phyloP scores from a whole-genome alignment of 768 basidiomycete genomes.

The Hericium erinaceus region DNA sequence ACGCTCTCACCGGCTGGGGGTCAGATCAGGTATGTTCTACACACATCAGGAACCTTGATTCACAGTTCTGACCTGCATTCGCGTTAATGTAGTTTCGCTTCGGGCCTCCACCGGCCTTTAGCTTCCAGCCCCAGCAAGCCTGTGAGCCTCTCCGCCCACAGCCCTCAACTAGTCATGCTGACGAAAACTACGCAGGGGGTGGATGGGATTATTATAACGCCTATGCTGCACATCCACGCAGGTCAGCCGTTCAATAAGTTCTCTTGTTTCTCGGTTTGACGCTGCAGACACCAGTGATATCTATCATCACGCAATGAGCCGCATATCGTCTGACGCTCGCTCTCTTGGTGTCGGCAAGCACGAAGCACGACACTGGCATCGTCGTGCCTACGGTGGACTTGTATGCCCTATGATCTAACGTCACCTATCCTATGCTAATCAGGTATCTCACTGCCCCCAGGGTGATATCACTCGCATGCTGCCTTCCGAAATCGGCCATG shows the following conservation, averaged over 20 bases:
- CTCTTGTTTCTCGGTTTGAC: background rate
- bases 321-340: slow-evolving; percentile 15
- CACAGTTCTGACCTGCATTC: background rate
- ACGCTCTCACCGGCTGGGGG: too few species aligned
- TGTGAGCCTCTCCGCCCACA: slow-evolving; percentile 21
- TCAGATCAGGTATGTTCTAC: too few species aligned
- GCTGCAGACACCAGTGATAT: slow-evolving; percentile 18
- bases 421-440: too few species aligned
- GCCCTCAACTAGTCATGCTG: background rate
- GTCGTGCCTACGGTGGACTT: slow-evolving; percentile 52
- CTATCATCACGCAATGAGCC: slow-evolving; percentile 29
- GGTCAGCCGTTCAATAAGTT: slow-evolving; percentile 8
- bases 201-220: slow-evolving; percentile 58
- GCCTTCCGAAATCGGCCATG: slow-evolving; percentile 60
- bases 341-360: slow-evolving; percentile 38
- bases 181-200: slow-evolving; percentile 35
- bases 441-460: slow-evolving; percentile 21
- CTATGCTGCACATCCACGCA: slow-evolving; percentile 36
- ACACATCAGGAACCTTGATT: too few species aligned
- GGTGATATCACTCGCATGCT: slow-evolving; percentile 40
- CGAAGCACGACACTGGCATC: slow-evolving; percentile 60
- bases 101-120: slow-evolving; percentile 8
- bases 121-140: slow-evolving; percentile 32
- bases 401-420: slow-evolving; percentile 24
- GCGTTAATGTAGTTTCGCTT: slow-evolving; percentile 8